A percentile compares a stretch with the other conserved stretches of the same genome.
These are phyloP conservation scores for Gentiana macrophylla DNA, from an alignment of 257 asterid genomes.

Conservation along the genomic window DNA sequence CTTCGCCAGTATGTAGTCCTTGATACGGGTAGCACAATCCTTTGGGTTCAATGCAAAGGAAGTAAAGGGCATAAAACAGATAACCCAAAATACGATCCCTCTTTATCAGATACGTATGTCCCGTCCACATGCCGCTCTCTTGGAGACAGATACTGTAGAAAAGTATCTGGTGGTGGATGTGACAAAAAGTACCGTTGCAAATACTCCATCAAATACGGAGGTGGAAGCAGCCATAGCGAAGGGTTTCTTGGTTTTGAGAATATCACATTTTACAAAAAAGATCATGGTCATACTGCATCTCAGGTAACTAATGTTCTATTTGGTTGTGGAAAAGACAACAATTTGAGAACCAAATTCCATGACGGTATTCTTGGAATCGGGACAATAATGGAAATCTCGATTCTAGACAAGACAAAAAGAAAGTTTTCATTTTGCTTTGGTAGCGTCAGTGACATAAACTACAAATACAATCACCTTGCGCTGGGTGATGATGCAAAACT, in stretches of 20 bases:
- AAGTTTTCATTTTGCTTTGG: neutral
- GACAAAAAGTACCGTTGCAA: neutral
- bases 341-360: neutral
- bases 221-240: neutral
- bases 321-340: neutral
- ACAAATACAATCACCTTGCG: neutral
- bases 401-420: neutral
- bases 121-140: neutral
- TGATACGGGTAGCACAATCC: neutral
- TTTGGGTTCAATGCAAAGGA: neutral
- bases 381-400: neutral
- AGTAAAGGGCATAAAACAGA: neutral
- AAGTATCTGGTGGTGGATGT: neutral
- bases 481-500: neutral
- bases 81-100: conserved; percentile 6
- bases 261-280: neutral
- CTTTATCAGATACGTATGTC: conserved; percentile 4
- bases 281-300: neutral
- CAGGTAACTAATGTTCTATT: neutral
- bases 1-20: neutral
- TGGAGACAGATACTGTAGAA: neutral
- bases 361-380: neutral
- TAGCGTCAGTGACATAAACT: neutral
- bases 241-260: neutral
- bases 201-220: neutral